A percentile compares a stretch with the other conserved stretches of the same genome.
Evolutionary conservation across 371 early-diverging fungal species (phyloP).

Genomic region (Saksenaea oblongispora): DNA sequence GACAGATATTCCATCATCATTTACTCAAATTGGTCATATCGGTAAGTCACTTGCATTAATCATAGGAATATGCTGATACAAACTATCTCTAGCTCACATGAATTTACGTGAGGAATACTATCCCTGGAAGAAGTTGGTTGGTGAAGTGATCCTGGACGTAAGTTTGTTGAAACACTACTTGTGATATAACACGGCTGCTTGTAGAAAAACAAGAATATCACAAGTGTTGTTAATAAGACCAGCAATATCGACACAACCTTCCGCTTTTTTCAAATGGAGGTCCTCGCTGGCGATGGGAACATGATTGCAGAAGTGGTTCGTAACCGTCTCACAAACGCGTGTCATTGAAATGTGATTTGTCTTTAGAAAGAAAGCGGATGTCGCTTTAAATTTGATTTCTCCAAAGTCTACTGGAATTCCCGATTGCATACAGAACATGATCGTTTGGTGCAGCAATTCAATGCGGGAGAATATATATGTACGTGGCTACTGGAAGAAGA

Average conservation of each 20-base stretch:
- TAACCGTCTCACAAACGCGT: background rate
- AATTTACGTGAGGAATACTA: slow-evolving; percentile 89
- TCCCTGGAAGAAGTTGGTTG: slow-evolving; percentile 91
- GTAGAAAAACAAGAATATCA: slow-evolving; percentile 89
- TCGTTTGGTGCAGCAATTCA: slow-evolving; percentile 81
- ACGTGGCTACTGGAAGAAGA: background rate
- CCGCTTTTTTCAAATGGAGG: slow-evolving; percentile 96
- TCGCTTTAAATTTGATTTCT: slow-evolving; percentile 92
- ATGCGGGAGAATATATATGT: slow-evolving; percentile 78
- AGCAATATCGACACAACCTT: slow-evolving; percentile 95
- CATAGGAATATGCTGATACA: background rate
- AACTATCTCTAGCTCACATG: slow-evolving; percentile 79
- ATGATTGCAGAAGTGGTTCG: slow-evolving; percentile 86
- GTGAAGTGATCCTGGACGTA: slow-evolving; percentile 93
- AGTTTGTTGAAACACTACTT: slow-evolving; percentile 10
- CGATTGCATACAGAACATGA: slow-evolving; percentile 96
- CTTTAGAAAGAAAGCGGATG: slow-evolving; percentile 88
- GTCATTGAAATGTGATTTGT: background rate
- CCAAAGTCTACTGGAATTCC: slow-evolving; percentile 99
- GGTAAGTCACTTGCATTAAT: slow-evolving; percentile 47
- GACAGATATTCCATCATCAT: slow-evolving; percentile 83
- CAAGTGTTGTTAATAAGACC: slow-evolving; percentile 95
- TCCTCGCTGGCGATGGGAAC: slow-evolving; percentile 88
- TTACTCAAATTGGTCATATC: slow-evolving; percentile 96
- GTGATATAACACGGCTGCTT: background rate